A percentile compares a stretch with the other conserved stretches of the same genome.
Evolutionary conservation across 176 grass and related monocot genomes (phyloP).

Genomic region (Pontederia crassipes): DNA sequence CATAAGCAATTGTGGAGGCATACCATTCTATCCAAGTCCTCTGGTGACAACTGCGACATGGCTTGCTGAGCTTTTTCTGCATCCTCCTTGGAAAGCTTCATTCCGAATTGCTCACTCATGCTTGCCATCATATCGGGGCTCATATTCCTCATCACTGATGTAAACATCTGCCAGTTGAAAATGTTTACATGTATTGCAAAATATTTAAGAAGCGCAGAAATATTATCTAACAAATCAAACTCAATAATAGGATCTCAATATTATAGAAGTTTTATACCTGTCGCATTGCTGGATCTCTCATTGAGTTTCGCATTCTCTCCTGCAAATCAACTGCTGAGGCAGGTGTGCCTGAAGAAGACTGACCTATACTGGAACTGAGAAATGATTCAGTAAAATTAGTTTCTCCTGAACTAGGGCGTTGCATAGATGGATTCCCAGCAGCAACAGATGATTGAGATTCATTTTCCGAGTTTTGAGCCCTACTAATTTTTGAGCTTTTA

Average conservation of each 20-base stretch:
- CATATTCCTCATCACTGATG: conserved; percentile 95
- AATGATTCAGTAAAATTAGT: conserved; percentile 21
- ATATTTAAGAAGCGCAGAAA: conserved; percentile 15
- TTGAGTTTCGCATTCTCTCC: conserved; percentile 64
- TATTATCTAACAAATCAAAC: background rate
- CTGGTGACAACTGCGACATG: conserved; percentile 71
- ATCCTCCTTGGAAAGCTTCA: conserved; percentile 91
- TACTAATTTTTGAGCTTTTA: conserved; percentile 21
- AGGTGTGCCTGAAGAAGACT: conserved; percentile 34
- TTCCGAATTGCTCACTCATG: conserved; percentile 85
- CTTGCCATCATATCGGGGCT: conserved; percentile 94
- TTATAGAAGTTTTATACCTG: conserved; percentile 34
- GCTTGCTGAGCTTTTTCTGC: conserved; percentile 79
- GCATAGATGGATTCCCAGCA: conserved; percentile 1
- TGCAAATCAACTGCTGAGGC: conserved; percentile 52
- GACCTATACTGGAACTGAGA: conserved; percentile 29
- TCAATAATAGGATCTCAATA: background rate
- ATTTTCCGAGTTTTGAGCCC: conserved; percentile 17
- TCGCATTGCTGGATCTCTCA: conserved; percentile 90
- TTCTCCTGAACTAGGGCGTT: background rate
- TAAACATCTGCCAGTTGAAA: conserved; percentile 61
- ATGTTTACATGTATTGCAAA: conserved; percentile 8
- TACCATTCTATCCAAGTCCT: conserved; percentile 96
- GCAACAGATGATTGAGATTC: conserved; percentile 21
- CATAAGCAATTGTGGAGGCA: background rate